phyloP scores from a whole-genome alignment of 768 basidiomycete species.

The Suillus subluteus region DNA sequence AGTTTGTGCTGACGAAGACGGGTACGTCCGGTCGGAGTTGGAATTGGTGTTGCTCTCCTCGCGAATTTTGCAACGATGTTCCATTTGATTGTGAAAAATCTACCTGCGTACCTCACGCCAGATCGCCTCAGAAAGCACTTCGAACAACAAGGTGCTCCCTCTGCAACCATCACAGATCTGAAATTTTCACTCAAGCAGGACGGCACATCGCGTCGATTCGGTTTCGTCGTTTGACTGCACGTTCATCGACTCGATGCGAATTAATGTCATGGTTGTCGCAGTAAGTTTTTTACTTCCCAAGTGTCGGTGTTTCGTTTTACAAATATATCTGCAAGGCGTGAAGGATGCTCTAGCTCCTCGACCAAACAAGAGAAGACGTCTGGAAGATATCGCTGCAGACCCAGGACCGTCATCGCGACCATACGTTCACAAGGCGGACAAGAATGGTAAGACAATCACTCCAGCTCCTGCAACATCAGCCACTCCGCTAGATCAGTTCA shows the following conservation, averaged over 20 bases:
- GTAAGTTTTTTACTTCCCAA: constrained; percentile 45
- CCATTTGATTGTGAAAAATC: constrained; percentile 81
- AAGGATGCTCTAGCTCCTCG: constrained; percentile 70
- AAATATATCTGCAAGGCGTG: constrained; percentile 50
- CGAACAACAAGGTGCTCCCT: constrained; percentile 58
- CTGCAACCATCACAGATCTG: constrained; percentile 81
- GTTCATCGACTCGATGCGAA: constrained; percentile 76
- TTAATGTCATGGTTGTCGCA: constrained; percentile 77
- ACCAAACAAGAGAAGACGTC: constrained; percentile 70
- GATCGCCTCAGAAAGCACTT: constrained; percentile 71
- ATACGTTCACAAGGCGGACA: constrained; percentile 27
- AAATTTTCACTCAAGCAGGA: constrained; percentile 78
- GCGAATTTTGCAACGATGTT: constrained; percentile 54
- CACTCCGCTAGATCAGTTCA: constrained; percentile 61
- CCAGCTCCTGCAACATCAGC: constrained; percentile 31
- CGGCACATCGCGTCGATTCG: constrained; percentile 85
- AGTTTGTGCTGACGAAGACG: neutral
- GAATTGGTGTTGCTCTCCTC: neutral
- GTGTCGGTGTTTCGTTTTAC: constrained; percentile 10
- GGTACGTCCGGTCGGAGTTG: neutral
- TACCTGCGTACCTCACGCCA: constrained; percentile 71
- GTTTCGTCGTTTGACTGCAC: constrained; percentile 87
- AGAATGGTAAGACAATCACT: constrained; percentile 12
- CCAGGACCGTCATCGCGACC: neutral
- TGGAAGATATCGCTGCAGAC: constrained; percentile 24